Evolutionary conservation across 129 eudicot genomes (phyloP).

Genomic region (Centrapalus pauciflorus): DNA sequence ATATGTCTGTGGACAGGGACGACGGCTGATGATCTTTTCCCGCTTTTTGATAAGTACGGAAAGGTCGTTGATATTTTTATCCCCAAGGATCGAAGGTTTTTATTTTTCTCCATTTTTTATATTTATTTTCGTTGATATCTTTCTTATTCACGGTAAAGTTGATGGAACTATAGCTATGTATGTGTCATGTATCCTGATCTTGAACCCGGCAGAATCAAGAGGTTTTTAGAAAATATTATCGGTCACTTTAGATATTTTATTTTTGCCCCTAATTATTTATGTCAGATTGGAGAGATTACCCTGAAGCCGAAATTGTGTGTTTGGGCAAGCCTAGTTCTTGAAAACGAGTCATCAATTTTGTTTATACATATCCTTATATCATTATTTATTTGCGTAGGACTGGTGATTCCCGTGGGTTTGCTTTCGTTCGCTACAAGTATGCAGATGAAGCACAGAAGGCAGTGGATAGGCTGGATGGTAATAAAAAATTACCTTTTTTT

Average conservation of each 20-base stretch:
- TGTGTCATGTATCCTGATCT: too few species aligned
- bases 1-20: constrained; percentile 35
- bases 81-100: constrained; percentile 62
- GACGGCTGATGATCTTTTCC: constrained; percentile 64
- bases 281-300: neutral
- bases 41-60: constrained; percentile 69
- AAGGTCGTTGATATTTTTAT: constrained; percentile 75
- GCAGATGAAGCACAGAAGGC: constrained; percentile 73
- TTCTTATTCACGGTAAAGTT: neutral
- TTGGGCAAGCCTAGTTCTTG: neutral
- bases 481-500: neutral
- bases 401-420: constrained; percentile 77
- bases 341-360: neutral
- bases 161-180: constrained; percentile 1
- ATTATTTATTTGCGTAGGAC: constrained; percentile 33
- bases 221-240: neutral
- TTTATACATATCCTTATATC: neutral
- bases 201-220: neutral
- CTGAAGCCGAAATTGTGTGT: neutral
- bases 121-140: neutral
- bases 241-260: neutral
- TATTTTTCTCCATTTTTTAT: neutral
- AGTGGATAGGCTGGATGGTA: constrained; percentile 71
- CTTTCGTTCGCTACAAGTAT: constrained; percentile 76
- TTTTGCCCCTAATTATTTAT: neutral